These are phyloP conservation scores for Brassica carinata DNA, from an alignment of 345 rosid genomes.

Conservation along the genomic window DNA sequence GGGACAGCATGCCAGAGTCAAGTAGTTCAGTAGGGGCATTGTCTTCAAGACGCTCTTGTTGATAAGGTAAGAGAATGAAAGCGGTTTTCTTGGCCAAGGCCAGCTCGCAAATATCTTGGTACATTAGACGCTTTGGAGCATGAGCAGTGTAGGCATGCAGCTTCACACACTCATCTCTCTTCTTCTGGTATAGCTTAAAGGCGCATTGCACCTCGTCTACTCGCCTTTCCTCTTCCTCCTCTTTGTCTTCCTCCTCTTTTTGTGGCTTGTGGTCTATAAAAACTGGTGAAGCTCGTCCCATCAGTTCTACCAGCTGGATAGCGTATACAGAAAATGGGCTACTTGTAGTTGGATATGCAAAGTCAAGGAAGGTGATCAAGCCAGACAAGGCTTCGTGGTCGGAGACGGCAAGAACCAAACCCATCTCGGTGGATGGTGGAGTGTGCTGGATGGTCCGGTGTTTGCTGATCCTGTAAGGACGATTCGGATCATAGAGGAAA, in stretches of 20 bases:
- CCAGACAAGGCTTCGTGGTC: constrained; percentile 47
- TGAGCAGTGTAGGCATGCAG: constrained; percentile 51
- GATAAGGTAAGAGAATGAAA: constrained; percentile 65
- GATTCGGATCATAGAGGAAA: constrained; percentile 69
- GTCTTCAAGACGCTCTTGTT: constrained; percentile 36
- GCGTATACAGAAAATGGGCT: constrained; percentile 55
- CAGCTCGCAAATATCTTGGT: constrained; percentile 70
- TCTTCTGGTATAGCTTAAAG: constrained; percentile 48
- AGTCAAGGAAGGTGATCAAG: constrained; percentile 58
- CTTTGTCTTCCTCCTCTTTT: background rate
- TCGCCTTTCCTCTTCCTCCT: constrained; percentile 20
- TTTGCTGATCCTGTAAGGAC: constrained; percentile 70
- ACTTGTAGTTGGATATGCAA: constrained; percentile 50
- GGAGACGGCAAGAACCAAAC: constrained; percentile 54
- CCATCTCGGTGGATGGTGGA: constrained; percentile 45
- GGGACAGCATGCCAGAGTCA: constrained; percentile 32
- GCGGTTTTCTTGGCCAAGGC: constrained; percentile 54
- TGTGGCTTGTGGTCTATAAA: constrained; percentile 52
- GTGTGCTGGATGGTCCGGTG: constrained; percentile 80
- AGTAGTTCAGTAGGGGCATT: constrained; percentile 37
- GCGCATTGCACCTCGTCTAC: constrained; percentile 45
- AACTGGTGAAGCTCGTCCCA: constrained; percentile 59
- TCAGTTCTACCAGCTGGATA: constrained; percentile 56
- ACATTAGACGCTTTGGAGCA: constrained; percentile 63
- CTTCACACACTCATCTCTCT: constrained; percentile 36